phyloP scores from a whole-genome alignment of 768 basidiomycete genomes.

The Daedaleopsis nitida region DNA sequence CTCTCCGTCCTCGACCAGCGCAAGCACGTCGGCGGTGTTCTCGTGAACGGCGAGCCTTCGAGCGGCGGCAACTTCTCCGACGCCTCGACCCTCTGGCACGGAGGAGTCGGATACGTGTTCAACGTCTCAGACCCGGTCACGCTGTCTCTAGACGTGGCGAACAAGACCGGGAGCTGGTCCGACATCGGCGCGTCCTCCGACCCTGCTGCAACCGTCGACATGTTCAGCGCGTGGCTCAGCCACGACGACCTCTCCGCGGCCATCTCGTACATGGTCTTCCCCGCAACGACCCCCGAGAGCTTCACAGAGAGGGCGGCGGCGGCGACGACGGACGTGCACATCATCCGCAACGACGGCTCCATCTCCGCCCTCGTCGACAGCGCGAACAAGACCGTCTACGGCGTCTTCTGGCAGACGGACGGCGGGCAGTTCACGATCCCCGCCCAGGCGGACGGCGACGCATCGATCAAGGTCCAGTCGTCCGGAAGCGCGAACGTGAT shows the following conservation, averaged over 20 bases:
- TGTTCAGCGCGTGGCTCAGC: conserved; percentile 60
- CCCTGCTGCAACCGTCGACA: conserved; percentile 52
- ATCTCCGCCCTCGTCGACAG: conserved; percentile 56
- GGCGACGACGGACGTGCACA: conserved; percentile 33
- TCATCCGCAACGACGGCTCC: conserved; percentile 46
- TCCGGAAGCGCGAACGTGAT: conserved; percentile 47
- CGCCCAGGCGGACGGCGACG: conserved; percentile 22
- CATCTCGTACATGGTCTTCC: conserved; percentile 55
- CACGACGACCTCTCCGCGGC: conserved; percentile 36
- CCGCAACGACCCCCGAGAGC: conserved; percentile 41
- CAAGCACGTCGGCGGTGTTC: conserved; percentile 41
- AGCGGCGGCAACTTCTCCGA: conserved; percentile 28
- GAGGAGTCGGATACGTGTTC: conserved; percentile 58
- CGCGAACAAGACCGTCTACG: conserved; percentile 41
- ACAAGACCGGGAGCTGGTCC: conserved; percentile 58
- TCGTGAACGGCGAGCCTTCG: conserved; percentile 40
- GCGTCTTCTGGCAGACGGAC: conserved; percentile 53
- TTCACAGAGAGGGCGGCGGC: conserved; percentile 39
- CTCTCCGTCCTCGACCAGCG: conserved; percentile 67
- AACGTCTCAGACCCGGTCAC: conserved; percentile 32
- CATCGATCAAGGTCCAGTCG: conserved; percentile 36
- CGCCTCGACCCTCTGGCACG: conserved; percentile 58
- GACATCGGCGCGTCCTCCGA: conserved; percentile 60
- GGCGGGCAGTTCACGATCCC: conserved; percentile 49
- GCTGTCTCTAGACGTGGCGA: conserved; percentile 42